These are phyloP conservation scores for Phytophthora ramorum DNA, from an alignment of 352 stramenopile genomes.

Conservation along the genomic window DNA sequence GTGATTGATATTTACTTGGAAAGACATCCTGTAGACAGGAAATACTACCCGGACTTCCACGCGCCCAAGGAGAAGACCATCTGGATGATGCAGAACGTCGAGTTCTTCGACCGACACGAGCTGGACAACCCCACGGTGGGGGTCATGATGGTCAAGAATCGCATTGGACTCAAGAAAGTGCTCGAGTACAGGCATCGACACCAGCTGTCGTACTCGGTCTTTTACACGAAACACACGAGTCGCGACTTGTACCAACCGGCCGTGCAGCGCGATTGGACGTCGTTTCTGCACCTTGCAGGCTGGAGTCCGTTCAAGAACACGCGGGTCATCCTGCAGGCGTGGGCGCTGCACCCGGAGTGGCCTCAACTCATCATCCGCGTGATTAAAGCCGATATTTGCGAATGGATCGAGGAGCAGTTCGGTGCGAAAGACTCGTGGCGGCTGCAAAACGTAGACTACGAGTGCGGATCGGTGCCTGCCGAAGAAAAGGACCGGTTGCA, in stretches of 20 bases:
- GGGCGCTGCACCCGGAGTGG: constrained; percentile 78
- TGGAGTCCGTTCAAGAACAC: constrained; percentile 86
- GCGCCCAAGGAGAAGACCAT: constrained; percentile 73
- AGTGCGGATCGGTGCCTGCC: constrained; percentile 62
- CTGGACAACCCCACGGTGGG: constrained; percentile 69
- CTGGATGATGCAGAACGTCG: constrained; percentile 89
- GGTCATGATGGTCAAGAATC: constrained; percentile 88
- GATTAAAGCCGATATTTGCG: constrained; percentile 68
- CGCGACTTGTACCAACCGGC: constrained; percentile 65
- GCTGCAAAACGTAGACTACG: constrained; percentile 81
- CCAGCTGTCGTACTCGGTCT: constrained; percentile 76
- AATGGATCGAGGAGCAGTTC: constrained; percentile 71
- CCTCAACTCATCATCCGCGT: constrained; percentile 74
- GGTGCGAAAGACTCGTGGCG: constrained; percentile 51
- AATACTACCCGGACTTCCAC: constrained; percentile 70
- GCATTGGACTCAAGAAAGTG: constrained; percentile 82
- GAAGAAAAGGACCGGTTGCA: constrained; percentile 70
- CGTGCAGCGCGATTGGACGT: constrained; percentile 72
- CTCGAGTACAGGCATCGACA: constrained; percentile 82
- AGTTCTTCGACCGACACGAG: constrained; percentile 87
- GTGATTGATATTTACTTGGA: constrained; percentile 86
- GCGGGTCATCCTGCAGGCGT: constrained; percentile 71
- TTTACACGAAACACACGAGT: constrained; percentile 88
- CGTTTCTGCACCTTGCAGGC: constrained; percentile 74
- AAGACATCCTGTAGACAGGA: constrained; percentile 72